Conservation (phyloP, 495 filamentous ascomycete species). For the Podospora australis region DNA sequence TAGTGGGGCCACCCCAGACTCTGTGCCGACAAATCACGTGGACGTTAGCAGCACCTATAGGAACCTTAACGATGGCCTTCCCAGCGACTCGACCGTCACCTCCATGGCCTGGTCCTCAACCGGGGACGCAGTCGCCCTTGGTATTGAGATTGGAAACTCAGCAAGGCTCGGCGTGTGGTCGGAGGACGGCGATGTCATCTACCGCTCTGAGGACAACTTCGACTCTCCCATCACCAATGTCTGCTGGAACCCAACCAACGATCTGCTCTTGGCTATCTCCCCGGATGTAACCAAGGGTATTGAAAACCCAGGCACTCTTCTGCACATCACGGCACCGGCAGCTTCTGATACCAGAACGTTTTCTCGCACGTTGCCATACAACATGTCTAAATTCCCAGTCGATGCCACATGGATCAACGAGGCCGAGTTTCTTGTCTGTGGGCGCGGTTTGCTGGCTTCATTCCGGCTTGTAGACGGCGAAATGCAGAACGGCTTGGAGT, state of each 20-base stretch:
- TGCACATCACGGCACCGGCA: slow-evolving; percentile 45
- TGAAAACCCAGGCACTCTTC: slow-evolving; percentile 38
- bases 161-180: slow-evolving; percentile 65
- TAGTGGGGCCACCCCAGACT: slow-evolving; percentile 42
- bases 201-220: slow-evolving; percentile 39
- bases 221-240: slow-evolving; percentile 51
- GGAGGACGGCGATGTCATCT: slow-evolving; percentile 45
- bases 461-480: slow-evolving; percentile 32
- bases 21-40: slow-evolving; percentile 39
- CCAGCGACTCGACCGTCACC: slow-evolving; percentile 43
- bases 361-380: slow-evolving; percentile 37
- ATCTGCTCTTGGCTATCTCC: slow-evolving; percentile 49
- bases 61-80: slow-evolving; percentile 41
- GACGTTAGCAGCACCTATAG: slow-evolving; percentile 30
- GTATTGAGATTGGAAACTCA: slow-evolving; percentile 54
- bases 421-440: slow-evolving; percentile 53
- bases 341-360: slow-evolving; percentile 27
- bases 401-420: slow-evolving; percentile 58
- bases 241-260: slow-evolving; percentile 53
- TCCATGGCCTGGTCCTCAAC: slow-evolving; percentile 67
- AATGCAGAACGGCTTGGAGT: slow-evolving; percentile 34
- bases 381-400: slow-evolving; percentile 38
- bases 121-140: slow-evolving; percentile 62
- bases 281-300: slow-evolving; percentile 25
- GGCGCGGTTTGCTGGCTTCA: slow-evolving; percentile 42